Percentiles rank a stretch among this genome's conserved stretches.
Conservation (phyloP, 2,329 filamentous ascomycete genomes). For the Pseudogymnoascus sp. region DNA sequence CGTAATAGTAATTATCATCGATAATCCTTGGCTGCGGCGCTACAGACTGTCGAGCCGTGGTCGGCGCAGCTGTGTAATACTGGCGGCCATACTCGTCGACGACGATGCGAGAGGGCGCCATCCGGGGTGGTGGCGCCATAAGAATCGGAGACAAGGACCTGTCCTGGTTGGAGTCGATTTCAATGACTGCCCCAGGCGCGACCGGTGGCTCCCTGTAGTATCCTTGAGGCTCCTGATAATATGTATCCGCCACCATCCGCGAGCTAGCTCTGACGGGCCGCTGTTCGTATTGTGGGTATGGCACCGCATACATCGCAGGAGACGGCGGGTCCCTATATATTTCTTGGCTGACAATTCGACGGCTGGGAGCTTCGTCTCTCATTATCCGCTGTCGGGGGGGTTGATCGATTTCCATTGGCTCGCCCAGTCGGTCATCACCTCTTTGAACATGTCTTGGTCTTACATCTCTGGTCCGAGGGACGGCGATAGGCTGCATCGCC, state of each 20-base stretch:
- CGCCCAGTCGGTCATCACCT: background rate
- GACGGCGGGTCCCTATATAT: constrained; percentile 18
- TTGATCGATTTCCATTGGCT: constrained; percentile 9
- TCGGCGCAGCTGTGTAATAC: constrained; percentile 55
- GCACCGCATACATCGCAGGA: constrained; percentile 22
- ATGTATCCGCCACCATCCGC: constrained; percentile 23
- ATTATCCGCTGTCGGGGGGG: background rate
- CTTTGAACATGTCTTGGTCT: background rate
- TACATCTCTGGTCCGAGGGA: constrained; percentile 5
- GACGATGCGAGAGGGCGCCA: constrained; percentile 55
- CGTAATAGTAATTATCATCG: constrained; percentile 56
- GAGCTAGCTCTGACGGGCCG: constrained; percentile 23
- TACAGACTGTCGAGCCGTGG: constrained; percentile 42
- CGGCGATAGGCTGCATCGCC: constrained; percentile 16
- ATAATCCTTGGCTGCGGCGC: constrained; percentile 40
- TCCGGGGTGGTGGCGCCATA: constrained; percentile 41
- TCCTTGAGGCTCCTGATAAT: constrained; percentile 27
- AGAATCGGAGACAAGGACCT: constrained; percentile 42
- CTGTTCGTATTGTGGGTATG: constrained; percentile 21
- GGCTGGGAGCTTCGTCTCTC: background rate
- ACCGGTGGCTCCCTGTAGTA: constrained; percentile 40
- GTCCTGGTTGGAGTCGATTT: constrained; percentile 41
- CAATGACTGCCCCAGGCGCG: constrained; percentile 39
- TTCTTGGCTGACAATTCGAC: constrained; percentile 1
- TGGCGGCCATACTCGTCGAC: constrained; percentile 78